These are phyloP conservation scores for Pseudonectria foliicola DNA, from an alignment of 2,329 filamentous ascomycete genomes.

Conservation along the genomic window DNA sequence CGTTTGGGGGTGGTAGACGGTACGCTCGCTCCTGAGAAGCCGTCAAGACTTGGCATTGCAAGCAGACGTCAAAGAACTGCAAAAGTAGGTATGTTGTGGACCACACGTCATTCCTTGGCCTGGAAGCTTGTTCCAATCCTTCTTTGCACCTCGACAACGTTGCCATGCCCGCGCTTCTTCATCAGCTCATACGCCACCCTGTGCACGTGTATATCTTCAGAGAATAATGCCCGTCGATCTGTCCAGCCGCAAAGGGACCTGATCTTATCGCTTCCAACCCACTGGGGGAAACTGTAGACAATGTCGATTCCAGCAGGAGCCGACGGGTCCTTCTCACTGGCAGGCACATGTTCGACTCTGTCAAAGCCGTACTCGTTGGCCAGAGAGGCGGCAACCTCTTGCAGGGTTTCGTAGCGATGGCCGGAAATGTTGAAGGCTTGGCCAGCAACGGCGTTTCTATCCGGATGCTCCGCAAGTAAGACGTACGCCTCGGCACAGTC, in stretches of 20 bases:
- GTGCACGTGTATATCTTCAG: conserved; percentile 29
- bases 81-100: no score
- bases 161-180: conserved; percentile 6
- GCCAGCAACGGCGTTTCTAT: conserved; percentile 25
- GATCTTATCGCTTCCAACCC: conserved; percentile 36
- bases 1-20: no score
- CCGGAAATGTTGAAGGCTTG: conserved; percentile 41
- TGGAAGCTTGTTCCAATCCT: conserved; percentile 6
- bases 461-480: conserved; percentile 32
- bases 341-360: conserved; percentile 21
- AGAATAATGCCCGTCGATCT: conserved; percentile 30
- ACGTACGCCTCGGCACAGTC: conserved; percentile 43
- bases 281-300: conserved; percentile 33
- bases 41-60: no score
- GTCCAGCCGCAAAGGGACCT: conserved; percentile 33
- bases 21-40: no score
- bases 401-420: conserved; percentile 35
- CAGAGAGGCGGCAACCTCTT: conserved; percentile 31
- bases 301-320: conserved; percentile 15
- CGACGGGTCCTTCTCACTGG: conserved; percentile 8
- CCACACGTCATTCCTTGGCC: no score
- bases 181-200: conserved; percentile 31
- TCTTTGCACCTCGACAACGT: conserved; percentile 8
- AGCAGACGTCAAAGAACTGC: no score
- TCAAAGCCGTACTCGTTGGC: conserved; percentile 33